phyloP scores from a whole-genome alignment of 768 basidiomycete genomes.

The Trichaptum fuscoviolaceum region DNA sequence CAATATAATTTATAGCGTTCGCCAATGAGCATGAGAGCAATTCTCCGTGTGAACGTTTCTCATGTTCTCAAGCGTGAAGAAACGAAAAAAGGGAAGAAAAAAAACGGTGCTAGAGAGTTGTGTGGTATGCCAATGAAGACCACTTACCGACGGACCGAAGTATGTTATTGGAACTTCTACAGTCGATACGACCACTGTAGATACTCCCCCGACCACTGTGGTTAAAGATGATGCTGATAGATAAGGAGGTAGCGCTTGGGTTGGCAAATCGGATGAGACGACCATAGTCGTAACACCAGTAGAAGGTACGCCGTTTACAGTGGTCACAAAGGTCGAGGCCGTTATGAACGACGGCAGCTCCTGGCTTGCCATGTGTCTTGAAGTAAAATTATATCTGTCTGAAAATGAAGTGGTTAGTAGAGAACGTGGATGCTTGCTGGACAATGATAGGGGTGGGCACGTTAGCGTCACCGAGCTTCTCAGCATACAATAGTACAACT shows the following conservation, averaged over 20 bases:
- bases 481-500: background rate
- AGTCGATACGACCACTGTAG: slow-evolving; percentile 46
- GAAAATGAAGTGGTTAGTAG: slow-evolving; percentile 1
- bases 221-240: slow-evolving; percentile 51
- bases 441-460: background rate
- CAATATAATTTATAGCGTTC: too few species aligned
- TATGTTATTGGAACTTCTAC: slow-evolving; percentile 72
- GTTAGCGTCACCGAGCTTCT: background rate
- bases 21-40: background rate
- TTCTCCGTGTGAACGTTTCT: background rate
- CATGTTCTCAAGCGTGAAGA: background rate
- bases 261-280: slow-evolving; percentile 28
- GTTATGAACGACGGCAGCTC: slow-evolving; percentile 71
- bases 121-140: slow-evolving; percentile 1
- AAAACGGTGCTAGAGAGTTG: background rate
- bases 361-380: slow-evolving; percentile 29
- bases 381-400: slow-evolving; percentile 1
- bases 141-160: slow-evolving; percentile 75
- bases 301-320: slow-evolving; percentile 46
- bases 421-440: slow-evolving; percentile 1
- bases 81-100: background rate
- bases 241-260: slow-evolving; percentile 72
- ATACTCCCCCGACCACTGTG: slow-evolving; percentile 47
- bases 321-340: slow-evolving; percentile 46
- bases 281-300: slow-evolving; percentile 24